These are phyloP conservation scores for Yarrowia sp. DNA, from an alignment of 805 yeast species.

Conservation along the genomic window DNA sequence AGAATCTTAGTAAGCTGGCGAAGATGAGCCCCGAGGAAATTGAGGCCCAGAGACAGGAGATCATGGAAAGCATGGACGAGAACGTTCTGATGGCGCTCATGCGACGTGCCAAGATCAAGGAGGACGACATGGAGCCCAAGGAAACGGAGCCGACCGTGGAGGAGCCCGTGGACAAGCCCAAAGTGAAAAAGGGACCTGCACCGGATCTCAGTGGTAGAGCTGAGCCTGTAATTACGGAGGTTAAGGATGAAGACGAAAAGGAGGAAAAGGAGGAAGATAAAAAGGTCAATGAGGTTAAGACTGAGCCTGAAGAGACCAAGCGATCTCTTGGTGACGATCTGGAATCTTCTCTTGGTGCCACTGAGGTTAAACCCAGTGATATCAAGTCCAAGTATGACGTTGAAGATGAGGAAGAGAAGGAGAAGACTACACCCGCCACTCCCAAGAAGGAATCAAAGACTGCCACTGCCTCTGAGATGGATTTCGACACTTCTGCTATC, in stretches of 20 bases:
- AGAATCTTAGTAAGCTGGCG: constrained; percentile 68
- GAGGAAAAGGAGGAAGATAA: background rate
- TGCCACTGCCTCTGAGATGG: constrained; percentile 14
- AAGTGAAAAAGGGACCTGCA: background rate
- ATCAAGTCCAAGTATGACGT: constrained; percentile 5
- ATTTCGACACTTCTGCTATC: constrained; percentile 4
- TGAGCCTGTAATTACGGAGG: background rate
- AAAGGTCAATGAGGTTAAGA: background rate
- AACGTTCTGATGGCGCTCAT: constrained; percentile 58
- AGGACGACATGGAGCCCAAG: constrained; percentile 40
- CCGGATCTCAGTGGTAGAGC: background rate
- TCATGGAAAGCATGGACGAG: constrained; percentile 73
- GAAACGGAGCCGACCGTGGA: background rate
- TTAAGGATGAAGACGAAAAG: background rate
- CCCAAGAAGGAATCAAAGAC: constrained; percentile 15
- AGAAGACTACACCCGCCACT: background rate
- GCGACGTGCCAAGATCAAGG: constrained; percentile 57
- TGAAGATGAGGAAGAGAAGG: background rate
- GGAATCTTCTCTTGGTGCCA: constrained; percentile 17
- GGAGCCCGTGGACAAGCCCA: background rate
- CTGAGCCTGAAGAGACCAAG: background rate
- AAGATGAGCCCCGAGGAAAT: constrained; percentile 72
- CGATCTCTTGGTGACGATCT: constrained; percentile 4
- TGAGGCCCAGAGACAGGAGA: constrained; percentile 66
- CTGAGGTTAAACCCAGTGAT: constrained; percentile 25